Conservation (phyloP, 331 rosid species). For the Pyrus hybrid region DNA sequence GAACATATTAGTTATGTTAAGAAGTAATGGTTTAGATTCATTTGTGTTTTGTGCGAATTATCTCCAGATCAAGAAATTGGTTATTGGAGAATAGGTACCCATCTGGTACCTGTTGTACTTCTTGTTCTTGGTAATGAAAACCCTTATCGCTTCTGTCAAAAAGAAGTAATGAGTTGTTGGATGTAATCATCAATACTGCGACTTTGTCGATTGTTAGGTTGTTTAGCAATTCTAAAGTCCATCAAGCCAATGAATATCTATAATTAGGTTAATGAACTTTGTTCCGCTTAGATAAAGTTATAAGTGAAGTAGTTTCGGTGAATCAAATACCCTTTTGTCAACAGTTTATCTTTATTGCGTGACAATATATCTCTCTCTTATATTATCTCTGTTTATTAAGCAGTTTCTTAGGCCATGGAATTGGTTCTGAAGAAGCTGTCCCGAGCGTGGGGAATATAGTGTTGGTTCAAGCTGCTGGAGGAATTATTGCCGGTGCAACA, state of each 20-base stretch:
- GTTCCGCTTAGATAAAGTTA: neutral
- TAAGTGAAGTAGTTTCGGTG: neutral
- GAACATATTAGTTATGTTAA: neutral
- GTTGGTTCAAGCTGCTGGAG: conserved; percentile 78
- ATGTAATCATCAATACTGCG: neutral
- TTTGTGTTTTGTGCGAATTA: too few species aligned
- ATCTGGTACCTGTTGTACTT: too few species aligned
- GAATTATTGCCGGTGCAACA: conserved; percentile 80
- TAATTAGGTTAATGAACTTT: neutral
- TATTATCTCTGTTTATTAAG: conserved; percentile 8
- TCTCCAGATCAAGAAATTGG: too few species aligned
- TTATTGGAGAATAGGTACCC: too few species aligned
- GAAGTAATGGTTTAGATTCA: neutral
- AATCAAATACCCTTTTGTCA: neutral
- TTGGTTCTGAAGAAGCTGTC: conserved; percentile 22
- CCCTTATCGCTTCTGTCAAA: too few species aligned
- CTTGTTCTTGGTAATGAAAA: too few species aligned
- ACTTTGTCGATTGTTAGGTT: neutral
- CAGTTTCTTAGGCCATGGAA: conserved; percentile 39
- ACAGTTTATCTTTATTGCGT: neutral
- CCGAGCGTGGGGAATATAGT: conserved; percentile 46
- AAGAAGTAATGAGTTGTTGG: neutral
- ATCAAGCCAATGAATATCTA: neutral
- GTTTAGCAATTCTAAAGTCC: neutral
- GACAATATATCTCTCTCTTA: neutral